These are phyloP conservation scores for Salvia rosmarinus DNA, from an alignment of 257 asterid genomes.

Conservation along the genomic window DNA sequence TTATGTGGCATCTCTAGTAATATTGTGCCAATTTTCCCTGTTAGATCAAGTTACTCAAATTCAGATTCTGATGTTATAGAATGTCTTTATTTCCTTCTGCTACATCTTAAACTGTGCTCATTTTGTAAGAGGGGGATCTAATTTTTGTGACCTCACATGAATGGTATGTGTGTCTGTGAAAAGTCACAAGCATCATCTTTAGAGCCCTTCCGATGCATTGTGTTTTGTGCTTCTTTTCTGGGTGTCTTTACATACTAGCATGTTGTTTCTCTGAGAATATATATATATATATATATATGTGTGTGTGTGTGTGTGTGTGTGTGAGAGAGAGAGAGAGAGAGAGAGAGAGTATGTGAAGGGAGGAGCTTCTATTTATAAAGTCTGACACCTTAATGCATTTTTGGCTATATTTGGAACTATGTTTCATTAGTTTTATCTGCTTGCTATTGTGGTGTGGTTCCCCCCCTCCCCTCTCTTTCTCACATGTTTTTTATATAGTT, in stretches of 20 bases:
- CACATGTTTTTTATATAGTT: constrained; percentile 29
- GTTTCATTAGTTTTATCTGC: constrained; percentile 5
- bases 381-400: constrained; percentile 9
- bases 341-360: too few relatives aligned
- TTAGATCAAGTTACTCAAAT: neutral
- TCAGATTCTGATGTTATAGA: neutral
- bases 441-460: neutral
- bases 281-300: too few relatives aligned
- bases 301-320: too few relatives aligned
- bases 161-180: neutral
- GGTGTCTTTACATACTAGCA: too few relatives aligned
- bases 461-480: neutral
- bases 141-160: neutral
- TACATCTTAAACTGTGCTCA: constrained; percentile 5
- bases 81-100: constrained; percentile 3
- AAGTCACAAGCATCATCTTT: constrained; percentile 9
- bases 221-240: neutral
- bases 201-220: neutral
- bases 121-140: neutral
- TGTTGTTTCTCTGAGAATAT: too few relatives aligned
- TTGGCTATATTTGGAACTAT: constrained; percentile 16
- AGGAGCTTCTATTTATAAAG: neutral
- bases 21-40: constrained; percentile 10
- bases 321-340: too few relatives aligned
- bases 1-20: neutral